Conservation (phyloP, 2,329 filamentous ascomycete genomes). For the Phoma sp. region DNA sequence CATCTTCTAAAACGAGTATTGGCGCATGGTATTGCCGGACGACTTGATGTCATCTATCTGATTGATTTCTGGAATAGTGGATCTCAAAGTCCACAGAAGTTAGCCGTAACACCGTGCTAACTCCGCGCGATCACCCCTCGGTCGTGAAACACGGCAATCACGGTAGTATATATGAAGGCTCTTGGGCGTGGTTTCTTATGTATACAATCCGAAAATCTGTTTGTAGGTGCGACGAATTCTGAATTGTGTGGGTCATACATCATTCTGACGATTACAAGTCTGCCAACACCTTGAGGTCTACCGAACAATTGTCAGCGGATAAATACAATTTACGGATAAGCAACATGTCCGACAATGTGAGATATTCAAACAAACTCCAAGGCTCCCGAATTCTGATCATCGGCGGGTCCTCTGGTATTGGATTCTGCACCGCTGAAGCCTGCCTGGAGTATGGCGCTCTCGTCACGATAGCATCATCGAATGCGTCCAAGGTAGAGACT, state of each 20-base stretch:
- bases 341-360: conserved; percentile 48
- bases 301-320: not conserved
- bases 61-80: not conserved
- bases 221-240: not conserved
- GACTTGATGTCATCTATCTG: conserved; percentile 8
- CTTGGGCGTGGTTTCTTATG: not conserved
- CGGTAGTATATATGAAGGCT: not conserved
- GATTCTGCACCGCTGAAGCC: conserved; percentile 65
- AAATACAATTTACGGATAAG: not conserved
- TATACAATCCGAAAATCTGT: conserved; percentile 70
- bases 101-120: conserved; percentile 4
- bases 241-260: not conserved
- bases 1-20: too few relatives aligned
- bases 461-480: conserved; percentile 68
- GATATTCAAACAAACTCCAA: conserved; percentile 57
- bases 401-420: conserved; percentile 69
- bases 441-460: conserved; percentile 60
- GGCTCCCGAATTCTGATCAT: conserved; percentile 62
- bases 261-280: conserved; percentile 6
- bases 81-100: not conserved
- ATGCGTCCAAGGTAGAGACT: conserved; percentile 54
- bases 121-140: not conserved
- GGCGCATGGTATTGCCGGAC: not conserved
- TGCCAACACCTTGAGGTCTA: not conserved
- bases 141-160: not conserved